Base-by-base conservation (phyloP, 2,329 filamentous ascomycete genomes). In the Apiospora hydei region DNA sequence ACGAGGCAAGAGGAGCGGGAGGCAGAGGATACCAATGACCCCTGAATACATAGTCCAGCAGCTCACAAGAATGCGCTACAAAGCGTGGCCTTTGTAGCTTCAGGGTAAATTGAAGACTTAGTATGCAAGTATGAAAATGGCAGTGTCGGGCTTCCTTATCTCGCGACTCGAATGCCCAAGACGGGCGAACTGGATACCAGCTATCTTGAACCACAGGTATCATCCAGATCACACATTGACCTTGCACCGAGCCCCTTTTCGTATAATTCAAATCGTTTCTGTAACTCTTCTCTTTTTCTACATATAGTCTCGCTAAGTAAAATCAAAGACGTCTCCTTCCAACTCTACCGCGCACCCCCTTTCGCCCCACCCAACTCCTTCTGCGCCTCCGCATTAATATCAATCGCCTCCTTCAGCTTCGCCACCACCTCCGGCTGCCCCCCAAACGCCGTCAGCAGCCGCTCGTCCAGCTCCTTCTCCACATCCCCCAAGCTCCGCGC, bases 341-440 rank as follows among this genome's bases (percentile, higher is more conserved):
- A 30, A 1, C 26, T 30, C 26, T 47, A 57, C 51, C 70, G 57
- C 13, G 11, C 18, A n/a, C 66, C 67, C 44, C 64, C 70, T 34
- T 61, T 72, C 24, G n/a, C 41, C n/a, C 51, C 66, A 21, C 76
- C 77, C 64, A 81, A 79, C 72, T 88, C 84, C 71, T 83, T 85
- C 76, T 88, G 86, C 70, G 87, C 88, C 73, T 88, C 83, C 16
- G 86, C 85, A 74, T 89, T 88, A 72, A 89, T 85, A 77, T 87
- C 83, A 72, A 91, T 89, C 0, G 90, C 89, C 78, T 91, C 89
- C 77, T 89, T 89, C 70, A 92, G 80, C 81, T 90, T 90, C 11
- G 81, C 83, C 69, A 89, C 83, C 14, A 91, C 88, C 77, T 91
- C 89, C 0, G 87, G 87, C 79, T 90, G 88, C 53, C 85, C 87